Base-by-base conservation (phyloP, 768 basidiomycete genomes). In the Psilocybe sp. region DNA sequence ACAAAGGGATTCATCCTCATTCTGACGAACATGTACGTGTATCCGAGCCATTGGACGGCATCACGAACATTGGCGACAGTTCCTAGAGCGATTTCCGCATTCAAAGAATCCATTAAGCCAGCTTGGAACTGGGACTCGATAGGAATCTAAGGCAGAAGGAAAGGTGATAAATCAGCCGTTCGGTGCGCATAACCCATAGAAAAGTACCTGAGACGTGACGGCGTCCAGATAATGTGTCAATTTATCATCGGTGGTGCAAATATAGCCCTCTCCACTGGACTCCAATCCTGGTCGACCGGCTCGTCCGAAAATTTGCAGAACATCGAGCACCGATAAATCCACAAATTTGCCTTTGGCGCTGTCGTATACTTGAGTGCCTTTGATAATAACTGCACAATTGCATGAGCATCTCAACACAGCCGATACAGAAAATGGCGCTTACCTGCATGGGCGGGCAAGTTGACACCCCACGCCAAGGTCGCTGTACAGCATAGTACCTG, bases 391-490 rank as follows among this genome's bases (percentile, higher is more conserved):
- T 91, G 35, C 6, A 46, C 20, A 32, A 47, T 40, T 7, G 15
- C 13, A 35, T 54, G 23, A 55, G 42, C 39, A 48, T 55, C 45
- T 16, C 36, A 23, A 20, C 39, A 37, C 31, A 40, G 11, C 12
- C 12, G 18, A 51, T 40, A 44, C 18, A 19, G 14, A 36, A 14
- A 45, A 41, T 41, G 45, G 14, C 41, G 48, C 54, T 54, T 54
- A 90, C 90, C 92, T 49, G 97, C 97, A 69, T 98, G 96, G 14
- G 97, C 97, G 32, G 97, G 97, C 54, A 99, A 73, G 67, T 99
- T 99, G 58, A 99, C 97, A 69, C 97, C 97, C 97, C 97, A 99
- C 4, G 97, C 97, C 38, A 99, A 77, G 2, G 97, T 99, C 5
- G 97, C 92, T 2, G 97, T 99, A 73, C 97, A 99, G 67, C 92